Base-by-base conservation (phyloP, 192 early-diverging fungal genomes). In the Coemansia sp. region DNA sequence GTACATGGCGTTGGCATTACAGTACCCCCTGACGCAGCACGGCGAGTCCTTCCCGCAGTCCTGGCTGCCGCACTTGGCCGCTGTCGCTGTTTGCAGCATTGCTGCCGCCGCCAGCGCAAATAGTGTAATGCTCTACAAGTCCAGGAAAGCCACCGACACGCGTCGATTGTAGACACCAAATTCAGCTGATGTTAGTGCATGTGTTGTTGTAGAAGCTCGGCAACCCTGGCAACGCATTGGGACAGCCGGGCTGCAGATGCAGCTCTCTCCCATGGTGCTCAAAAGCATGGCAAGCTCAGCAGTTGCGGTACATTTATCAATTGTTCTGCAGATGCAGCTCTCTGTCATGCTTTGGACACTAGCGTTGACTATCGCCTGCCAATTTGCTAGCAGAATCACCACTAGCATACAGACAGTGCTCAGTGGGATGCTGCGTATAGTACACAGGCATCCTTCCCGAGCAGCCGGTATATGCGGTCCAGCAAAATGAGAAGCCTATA, bases 11-110 rank as follows among this genome's bases (percentile, higher is more conserved):
- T 71, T 74, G 40, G 40, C 47, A 65, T 71, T 70, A 64, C 83
- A 84, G 59, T 49, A 79, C 14, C 80, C 79, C 64, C 78, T 68
- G 65, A 69, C 70, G 59, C 83, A 82, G 70, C 83, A 84, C 4
- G 82, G 82, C 10, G 64, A 59, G 49, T 78, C 71, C 10, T 67
- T 68, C 26, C 67, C 48, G 46, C 78, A 83, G 26, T 18, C 31
- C 24, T 71, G 68, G 38, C 21, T 63, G 12, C 68, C 71, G 25
- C 72, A 74, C 62, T 72, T 48, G 14, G 53, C 76, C 18, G 63
- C 81, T 47, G 61, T 21, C n/a, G 70, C 71, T 3, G 70, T 70
- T 56, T 71, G 73, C 54, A 71, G 58, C 38, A 82, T 57, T 46
- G 74, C 69, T 52, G 79, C 71, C 14, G 74, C 69, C 58, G 79